These are phyloP conservation scores for Lipomyces kockii DNA, from an alignment of 805 yeast species.

Conservation along the genomic window DNA sequence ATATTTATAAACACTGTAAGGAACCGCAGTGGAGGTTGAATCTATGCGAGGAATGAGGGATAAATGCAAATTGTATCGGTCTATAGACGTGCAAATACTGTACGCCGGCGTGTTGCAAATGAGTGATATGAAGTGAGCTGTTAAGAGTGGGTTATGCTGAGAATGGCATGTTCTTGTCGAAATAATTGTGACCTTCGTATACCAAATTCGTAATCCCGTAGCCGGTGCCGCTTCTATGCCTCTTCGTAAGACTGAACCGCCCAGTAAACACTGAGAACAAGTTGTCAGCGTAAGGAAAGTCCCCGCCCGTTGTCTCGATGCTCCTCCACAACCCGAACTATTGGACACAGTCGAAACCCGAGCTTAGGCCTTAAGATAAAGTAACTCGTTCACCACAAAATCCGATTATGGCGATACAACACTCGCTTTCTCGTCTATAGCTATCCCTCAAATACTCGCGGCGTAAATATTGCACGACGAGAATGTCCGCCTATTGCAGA, in stretches of 20 bases:
- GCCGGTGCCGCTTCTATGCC: neutral
- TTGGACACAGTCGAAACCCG: neutral
- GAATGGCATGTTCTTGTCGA: neutral
- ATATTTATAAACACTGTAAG: neutral
- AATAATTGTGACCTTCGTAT: neutral
- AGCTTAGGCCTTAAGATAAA: neutral
- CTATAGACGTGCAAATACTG: neutral
- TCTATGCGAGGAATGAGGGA: neutral
- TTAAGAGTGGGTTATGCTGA: neutral
- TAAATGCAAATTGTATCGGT: neutral
- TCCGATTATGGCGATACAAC: neutral
- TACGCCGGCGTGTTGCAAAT: neutral
- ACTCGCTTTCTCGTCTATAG: neutral
- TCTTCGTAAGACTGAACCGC: neutral
- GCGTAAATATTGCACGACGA: too few species aligned
- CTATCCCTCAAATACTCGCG: too few species aligned
- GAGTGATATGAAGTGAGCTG: neutral
- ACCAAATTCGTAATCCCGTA: neutral
- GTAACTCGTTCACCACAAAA: too few species aligned
- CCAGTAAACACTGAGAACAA: neutral
- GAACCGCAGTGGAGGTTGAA: neutral
- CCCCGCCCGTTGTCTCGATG: too few species aligned
- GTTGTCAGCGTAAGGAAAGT: neutral
- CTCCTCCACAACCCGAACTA: too few species aligned
- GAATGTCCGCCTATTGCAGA: too few species aligned